Conservation (phyloP, 2,329 filamentous ascomycete genomes). For the Fusarium nodosum region DNA sequence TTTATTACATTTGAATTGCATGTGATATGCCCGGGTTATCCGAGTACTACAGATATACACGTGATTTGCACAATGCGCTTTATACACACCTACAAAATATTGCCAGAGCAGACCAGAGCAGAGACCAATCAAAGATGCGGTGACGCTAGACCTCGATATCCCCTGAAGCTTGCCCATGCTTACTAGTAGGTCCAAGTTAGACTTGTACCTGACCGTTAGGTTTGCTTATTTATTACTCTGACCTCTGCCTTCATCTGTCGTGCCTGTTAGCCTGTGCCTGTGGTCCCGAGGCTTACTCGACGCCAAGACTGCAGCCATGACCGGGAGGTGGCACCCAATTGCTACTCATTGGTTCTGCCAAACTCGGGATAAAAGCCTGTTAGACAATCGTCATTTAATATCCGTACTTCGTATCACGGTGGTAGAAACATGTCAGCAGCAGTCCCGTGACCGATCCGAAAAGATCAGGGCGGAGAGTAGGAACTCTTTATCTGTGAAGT, state of each 20-base stretch:
- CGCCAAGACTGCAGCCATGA: slow-evolving; percentile 36
- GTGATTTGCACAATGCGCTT: slow-evolving; percentile 34
- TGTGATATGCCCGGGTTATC: slow-evolving; percentile 52
- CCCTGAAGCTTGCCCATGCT: slow-evolving; percentile 23
- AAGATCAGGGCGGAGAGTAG: neutral
- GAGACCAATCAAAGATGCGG: slow-evolving; percentile 15
- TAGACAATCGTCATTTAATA: slow-evolving; percentile 36
- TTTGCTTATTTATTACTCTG: slow-evolving; percentile 28
- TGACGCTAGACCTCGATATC: slow-evolving; percentile 6
- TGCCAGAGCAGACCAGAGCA: neutral
- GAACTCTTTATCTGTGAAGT: neutral
- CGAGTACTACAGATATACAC: slow-evolving; percentile 25
- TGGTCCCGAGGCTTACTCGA: slow-evolving; percentile 40
- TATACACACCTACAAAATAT: neutral
- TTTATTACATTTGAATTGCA: slow-evolving; percentile 49
- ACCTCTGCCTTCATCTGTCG: slow-evolving; percentile 12
- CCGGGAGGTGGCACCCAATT: slow-evolving; percentile 27
- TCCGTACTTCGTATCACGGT: slow-evolving; percentile 30
- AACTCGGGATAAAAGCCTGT: slow-evolving; percentile 18
- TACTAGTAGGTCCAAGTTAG: neutral
- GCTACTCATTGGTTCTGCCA: slow-evolving; percentile 28
- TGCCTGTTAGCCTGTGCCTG: slow-evolving; percentile 23
- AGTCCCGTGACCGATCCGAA: slow-evolving; percentile 7
- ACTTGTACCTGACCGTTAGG: slow-evolving; percentile 31
- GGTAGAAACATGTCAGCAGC: slow-evolving; percentile 4